A percentile compares a stretch with the other conserved stretches of the same genome.
Conservation (phyloP, 208 protist genomes). For the Leptomonas seymouri region DNA sequence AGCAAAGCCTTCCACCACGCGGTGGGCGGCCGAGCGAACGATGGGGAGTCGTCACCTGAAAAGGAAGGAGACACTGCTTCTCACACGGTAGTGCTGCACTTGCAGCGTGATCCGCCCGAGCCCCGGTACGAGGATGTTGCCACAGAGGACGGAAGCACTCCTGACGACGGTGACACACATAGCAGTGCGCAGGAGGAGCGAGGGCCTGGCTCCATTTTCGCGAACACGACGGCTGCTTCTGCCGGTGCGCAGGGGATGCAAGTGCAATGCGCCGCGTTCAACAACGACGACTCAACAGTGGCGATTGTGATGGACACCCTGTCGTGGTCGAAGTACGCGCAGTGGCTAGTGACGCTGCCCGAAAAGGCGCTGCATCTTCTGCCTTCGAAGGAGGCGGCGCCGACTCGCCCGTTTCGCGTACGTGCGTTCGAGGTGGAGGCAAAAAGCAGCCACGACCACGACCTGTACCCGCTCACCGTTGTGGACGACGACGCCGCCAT, state of each 20-base stretch:
- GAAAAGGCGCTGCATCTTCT: neutral
- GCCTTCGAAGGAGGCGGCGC: too few species aligned
- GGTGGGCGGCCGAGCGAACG: neutral
- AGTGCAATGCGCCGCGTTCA: slow-evolving; percentile 16
- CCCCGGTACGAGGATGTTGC: neutral
- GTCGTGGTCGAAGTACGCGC: slow-evolving; percentile 24
- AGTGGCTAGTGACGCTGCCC: slow-evolving; percentile 14
- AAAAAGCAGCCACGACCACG: neutral
- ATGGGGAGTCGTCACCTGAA: neutral
- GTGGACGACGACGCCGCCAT: neutral
- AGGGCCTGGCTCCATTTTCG: neutral
- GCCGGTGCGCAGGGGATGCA: neutral
- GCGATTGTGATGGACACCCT: slow-evolving; percentile 18
- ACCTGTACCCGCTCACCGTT: slow-evolving; percentile 3
- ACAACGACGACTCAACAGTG: neutral
- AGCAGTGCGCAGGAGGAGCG: neutral
- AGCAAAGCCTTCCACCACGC: slow-evolving; percentile 20
- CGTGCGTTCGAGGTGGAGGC: neutral
- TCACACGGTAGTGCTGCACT: neutral
- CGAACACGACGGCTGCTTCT: neutral
- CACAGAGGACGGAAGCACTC: neutral
- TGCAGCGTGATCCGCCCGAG: slow-evolving; percentile 6
- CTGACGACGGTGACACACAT: too few species aligned
- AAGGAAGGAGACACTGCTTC: neutral
- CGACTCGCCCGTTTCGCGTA: too few species aligned